These are phyloP conservation scores for Aciculoconidium aculeatum DNA, from an alignment of 805 yeast genomes.

Conservation along the genomic window DNA sequence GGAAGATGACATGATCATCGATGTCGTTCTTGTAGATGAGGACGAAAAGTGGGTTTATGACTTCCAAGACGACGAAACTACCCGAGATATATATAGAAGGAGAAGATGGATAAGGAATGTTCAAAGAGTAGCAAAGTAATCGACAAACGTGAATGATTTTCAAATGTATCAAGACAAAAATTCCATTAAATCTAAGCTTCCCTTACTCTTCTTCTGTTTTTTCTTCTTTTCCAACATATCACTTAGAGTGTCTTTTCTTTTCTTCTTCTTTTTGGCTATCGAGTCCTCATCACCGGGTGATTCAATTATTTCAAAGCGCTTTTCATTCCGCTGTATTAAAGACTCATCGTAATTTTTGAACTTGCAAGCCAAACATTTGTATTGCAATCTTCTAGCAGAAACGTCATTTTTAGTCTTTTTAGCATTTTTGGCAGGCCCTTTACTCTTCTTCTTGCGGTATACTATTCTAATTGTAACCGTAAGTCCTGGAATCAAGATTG, in stretches of 20 bases:
- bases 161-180: not conserved
- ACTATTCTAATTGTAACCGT: conserved; percentile 18
- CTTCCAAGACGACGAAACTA: conserved; percentile 8
- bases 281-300: not conserved
- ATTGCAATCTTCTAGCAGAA: conserved; percentile 9
- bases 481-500: conserved; percentile 29
- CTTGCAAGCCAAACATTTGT: conserved; percentile 17
- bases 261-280: conserved; percentile 31
- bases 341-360: conserved; percentile 8
- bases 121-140: conserved; percentile 3
- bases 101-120: conserved; percentile 6
- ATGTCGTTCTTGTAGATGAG: conserved; percentile 55
- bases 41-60: conserved; percentile 89
- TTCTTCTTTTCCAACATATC: conserved; percentile 39
- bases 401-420: conserved; percentile 3
- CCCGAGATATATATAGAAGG: conserved; percentile 5
- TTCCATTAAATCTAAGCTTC: conserved; percentile 43
- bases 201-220: conserved; percentile 21
- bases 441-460: conserved; percentile 11
- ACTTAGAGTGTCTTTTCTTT: conserved; percentile 40
- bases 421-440: conserved; percentile 1
- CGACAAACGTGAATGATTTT: not conserved
- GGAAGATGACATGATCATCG: conserved; percentile 39
- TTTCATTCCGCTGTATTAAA: conserved; percentile 9
- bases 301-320: no score